Conservation (phyloP, 495 filamentous ascomycete species). For the Baudoinia panamericana region DNA sequence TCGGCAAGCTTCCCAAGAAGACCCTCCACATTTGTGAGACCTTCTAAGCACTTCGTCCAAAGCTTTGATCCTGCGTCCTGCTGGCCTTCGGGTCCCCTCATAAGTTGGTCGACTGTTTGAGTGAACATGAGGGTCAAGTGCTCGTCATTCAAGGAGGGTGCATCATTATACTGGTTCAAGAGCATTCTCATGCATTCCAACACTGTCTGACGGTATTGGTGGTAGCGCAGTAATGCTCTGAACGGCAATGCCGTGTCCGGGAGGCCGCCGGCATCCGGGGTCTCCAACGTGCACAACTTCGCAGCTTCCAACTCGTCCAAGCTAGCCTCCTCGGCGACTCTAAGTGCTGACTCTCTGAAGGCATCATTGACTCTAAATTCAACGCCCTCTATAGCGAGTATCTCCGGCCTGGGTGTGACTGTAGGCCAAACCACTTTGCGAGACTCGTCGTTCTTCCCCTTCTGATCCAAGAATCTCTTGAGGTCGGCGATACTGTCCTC, state of each 20-base stretch:
- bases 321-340: conserved; percentile 73
- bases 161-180: conserved; percentile 34
- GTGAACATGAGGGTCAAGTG: conserved; percentile 37
- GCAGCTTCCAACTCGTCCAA: conserved; percentile 83
- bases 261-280: not conserved
- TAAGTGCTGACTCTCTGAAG: conserved; percentile 65
- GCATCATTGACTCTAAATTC: conserved; percentile 75
- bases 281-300: conserved; percentile 43
- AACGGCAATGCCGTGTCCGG: conserved; percentile 2
- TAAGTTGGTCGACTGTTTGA: conserved; percentile 26
- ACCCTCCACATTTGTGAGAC: conserved; percentile 58
- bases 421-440: conserved; percentile 35
- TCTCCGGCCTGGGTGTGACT: conserved; percentile 31
- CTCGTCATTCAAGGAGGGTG: conserved; percentile 48
- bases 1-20: conserved; percentile 62
- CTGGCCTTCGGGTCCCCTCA: conserved; percentile 28
- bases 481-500: conserved; percentile 59
- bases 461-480: conserved; percentile 62
- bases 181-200: conserved; percentile 60
- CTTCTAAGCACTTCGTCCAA: conserved; percentile 56
- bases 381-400: conserved; percentile 50
- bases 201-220: conserved; percentile 61
- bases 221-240: conserved; percentile 56
- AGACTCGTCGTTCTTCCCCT: conserved; percentile 54
- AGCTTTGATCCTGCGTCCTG: conserved; percentile 24